Conservation (phyloP, 768 basidiomycete species). For the Tylopilus sp. region DNA sequence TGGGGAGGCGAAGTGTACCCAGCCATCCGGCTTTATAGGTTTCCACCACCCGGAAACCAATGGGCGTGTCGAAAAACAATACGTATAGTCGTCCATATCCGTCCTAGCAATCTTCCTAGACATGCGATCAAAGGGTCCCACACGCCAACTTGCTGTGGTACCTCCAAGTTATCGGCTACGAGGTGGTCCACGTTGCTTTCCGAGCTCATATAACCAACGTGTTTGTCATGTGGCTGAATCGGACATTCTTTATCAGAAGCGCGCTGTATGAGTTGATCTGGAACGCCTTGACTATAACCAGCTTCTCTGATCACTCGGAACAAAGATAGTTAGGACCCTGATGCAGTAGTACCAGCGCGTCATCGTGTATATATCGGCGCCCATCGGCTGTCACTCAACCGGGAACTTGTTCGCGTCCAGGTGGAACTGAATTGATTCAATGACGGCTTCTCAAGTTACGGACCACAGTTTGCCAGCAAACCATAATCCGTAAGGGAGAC, state of each 20-base stretch:
- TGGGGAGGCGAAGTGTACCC: conserved; percentile 11
- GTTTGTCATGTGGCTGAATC: conserved; percentile 32
- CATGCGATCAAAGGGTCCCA: conserved; percentile 26
- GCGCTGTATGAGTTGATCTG: conserved; percentile 16
- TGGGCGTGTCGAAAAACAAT: conserved; percentile 26
- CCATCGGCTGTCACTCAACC: conserved; percentile 17
- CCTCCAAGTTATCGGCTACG: conserved; percentile 14
- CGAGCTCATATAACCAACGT: conserved; percentile 10
- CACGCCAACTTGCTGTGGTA: conserved; percentile 25
- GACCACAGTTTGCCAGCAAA: background rate
- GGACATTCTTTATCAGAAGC: conserved; percentile 28
- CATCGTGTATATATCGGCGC: conserved; percentile 16
- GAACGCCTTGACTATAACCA: conserved; percentile 21
- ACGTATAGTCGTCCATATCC: conserved; percentile 25
- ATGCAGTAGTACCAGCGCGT: conserved; percentile 17
- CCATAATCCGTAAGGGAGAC: conserved; percentile 5
- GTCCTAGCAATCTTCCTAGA: conserved; percentile 23
- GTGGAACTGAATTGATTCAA: conserved; percentile 5
- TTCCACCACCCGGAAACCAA: conserved; percentile 22
- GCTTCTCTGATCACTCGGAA: conserved; percentile 23
- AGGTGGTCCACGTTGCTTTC: conserved; percentile 19
- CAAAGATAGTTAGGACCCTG: conserved; percentile 25
- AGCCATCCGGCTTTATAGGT: conserved; percentile 28
- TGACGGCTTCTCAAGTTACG: background rate
- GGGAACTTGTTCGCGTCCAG: conserved; percentile 7